Conservation (phyloP, 129 eudicot genomes). For the Helichrysum umbraculigerum region DNA sequence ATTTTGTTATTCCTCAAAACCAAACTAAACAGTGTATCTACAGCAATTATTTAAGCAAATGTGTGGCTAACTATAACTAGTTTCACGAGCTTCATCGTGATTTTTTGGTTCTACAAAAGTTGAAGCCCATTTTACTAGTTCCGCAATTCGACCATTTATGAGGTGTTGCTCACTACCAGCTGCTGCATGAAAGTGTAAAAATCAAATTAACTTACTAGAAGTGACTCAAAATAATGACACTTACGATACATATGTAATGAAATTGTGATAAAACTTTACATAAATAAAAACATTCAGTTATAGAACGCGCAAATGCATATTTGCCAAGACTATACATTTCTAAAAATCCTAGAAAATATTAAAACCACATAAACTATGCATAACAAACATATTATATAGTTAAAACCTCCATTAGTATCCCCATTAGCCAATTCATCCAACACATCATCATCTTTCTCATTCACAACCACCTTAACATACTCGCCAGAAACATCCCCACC, state of each 20-base stretch:
- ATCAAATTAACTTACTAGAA: background rate
- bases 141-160: background rate
- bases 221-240: background rate
- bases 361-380: background rate
- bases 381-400: background rate
- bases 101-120: no score
- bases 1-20: no score
- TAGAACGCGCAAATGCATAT: background rate
- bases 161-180: no score
- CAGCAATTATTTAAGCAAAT: no score
- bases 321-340: background rate
- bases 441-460: constrained; percentile 56
- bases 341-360: background rate
- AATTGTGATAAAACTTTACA: no score
- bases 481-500: constrained; percentile 57
- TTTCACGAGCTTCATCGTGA: no score
- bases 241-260: no score
- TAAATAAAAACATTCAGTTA: no score
- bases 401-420: constrained; percentile 22
- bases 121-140: background rate
- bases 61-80: no score
- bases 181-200: background rate
- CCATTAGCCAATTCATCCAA: constrained; percentile 22
- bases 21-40: no score
- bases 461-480: no score